phyloP scores from a whole-genome alignment of 2,329 filamentous ascomycete genomes.

The Cladosporium sp. region DNA sequence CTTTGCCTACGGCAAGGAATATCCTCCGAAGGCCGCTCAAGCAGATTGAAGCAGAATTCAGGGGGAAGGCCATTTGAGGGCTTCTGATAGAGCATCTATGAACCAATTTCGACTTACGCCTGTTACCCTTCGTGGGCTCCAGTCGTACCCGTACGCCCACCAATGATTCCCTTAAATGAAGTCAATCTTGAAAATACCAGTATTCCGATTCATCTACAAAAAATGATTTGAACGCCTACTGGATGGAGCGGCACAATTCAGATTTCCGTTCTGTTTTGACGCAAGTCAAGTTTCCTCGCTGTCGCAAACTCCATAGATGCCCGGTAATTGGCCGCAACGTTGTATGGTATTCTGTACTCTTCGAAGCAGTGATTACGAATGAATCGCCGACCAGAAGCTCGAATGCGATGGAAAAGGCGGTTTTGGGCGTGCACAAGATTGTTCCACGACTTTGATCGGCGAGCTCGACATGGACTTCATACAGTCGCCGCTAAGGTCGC shows the following conservation, averaged over 20 bases:
- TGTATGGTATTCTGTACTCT: not conserved
- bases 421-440: too few relatives aligned
- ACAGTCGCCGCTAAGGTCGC: not conserved
- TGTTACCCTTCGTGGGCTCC: not conserved
- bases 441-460: not conserved
- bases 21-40: conserved; percentile 58
- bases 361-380: not conserved
- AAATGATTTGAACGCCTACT: too few relatives aligned
- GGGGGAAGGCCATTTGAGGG: not conserved
- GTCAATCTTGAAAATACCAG: not conserved
- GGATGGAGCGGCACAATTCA: not conserved
- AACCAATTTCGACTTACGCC: not conserved
- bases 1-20: conserved; percentile 56
- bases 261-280: not conserved
- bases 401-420: too few relatives aligned
- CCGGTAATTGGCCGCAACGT: not conserved
- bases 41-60: not conserved
- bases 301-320: not conserved
- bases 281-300: not conserved
- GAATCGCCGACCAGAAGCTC: not conserved
- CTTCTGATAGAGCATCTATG: not conserved
- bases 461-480: not conserved
- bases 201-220: not conserved
- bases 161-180: not conserved
- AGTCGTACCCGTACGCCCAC: not conserved